phyloP scores from a whole-genome alignment of 495 filamentous ascomycete species.

The Hypoxylon fuscum region DNA sequence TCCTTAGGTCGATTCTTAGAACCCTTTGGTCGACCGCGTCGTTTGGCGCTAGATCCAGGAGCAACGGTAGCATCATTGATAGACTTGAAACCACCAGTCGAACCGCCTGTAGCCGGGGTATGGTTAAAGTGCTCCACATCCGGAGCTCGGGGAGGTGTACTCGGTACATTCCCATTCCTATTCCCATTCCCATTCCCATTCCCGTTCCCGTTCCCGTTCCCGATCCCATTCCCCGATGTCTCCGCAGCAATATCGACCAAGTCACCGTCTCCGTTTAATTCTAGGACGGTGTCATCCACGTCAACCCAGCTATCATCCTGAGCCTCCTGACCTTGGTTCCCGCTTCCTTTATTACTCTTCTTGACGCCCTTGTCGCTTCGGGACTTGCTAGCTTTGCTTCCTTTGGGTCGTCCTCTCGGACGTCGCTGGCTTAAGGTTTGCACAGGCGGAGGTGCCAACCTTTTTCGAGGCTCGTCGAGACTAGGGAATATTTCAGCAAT shows the following conservation, averaged over 20 bases:
- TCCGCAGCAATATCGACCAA: conserved; percentile 34
- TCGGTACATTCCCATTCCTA: conserved; percentile 29
- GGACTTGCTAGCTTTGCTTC: conserved; percentile 59
- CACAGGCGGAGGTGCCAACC: conserved; percentile 22
- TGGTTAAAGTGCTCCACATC: conserved; percentile 28
- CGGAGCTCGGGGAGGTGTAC: conserved; percentile 29
- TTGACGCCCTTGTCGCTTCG: conserved; percentile 61
- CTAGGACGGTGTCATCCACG: conserved; percentile 43
- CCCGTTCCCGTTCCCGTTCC: too few species aligned
- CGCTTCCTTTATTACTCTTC: conserved; percentile 49
- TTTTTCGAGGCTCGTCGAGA: conserved; percentile 38
- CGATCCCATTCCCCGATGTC: conserved; percentile 30
- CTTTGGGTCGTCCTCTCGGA: conserved; percentile 61
- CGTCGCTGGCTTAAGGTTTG: conserved; percentile 44
- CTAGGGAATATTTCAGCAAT: conserved; percentile 66
- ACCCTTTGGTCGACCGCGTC: conserved; percentile 53
- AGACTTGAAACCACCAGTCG: conserved; percentile 43
- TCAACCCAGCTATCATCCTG: conserved; percentile 49
- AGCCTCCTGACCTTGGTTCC: conserved; percentile 34
- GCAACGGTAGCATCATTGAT: conserved; percentile 36
- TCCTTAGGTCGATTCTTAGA: conserved; percentile 60
- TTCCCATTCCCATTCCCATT: too few species aligned
- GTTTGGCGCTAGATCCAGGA: conserved; percentile 41
- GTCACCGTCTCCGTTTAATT: conserved; percentile 39
- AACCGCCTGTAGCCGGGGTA: conserved; percentile 36